Evolutionary conservation across 768 basidiomycete species (phyloP).

Genomic region (Termitomyces heimii): DNA sequence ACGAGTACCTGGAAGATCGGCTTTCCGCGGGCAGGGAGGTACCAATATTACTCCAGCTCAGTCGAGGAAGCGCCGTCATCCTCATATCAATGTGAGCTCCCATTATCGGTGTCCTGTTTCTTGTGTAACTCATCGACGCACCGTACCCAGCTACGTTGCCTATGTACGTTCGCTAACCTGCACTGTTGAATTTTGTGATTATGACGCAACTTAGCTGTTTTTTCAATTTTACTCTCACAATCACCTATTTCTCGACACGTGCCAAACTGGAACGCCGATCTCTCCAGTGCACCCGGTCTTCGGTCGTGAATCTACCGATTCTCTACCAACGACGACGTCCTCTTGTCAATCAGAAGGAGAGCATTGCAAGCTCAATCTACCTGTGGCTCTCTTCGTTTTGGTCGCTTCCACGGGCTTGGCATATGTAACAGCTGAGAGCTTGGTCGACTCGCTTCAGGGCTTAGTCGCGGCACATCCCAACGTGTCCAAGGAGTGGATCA

Average conservation of each 20-base stretch:
- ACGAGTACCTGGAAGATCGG: not conserved
- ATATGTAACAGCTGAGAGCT: conserved; percentile 31
- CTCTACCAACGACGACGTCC: not conserved
- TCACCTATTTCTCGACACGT: conserved; percentile 34
- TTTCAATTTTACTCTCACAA: conserved; percentile 53
- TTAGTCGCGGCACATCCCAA: conserved; percentile 28
- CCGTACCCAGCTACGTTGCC: not conserved
- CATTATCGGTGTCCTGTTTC: too few species aligned
- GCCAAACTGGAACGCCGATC: conserved; percentile 17
- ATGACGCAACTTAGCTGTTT: conserved; percentile 38
- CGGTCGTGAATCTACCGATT: not conserved
- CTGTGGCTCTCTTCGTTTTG: not conserved
- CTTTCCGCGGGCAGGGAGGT: not conserved
- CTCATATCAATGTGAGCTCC: not conserved
- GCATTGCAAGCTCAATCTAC: not conserved
- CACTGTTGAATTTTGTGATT: too few species aligned
- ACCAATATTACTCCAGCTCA: not conserved
- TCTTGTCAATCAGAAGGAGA: not conserved
- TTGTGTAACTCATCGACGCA: not conserved
- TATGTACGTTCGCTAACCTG: not conserved
- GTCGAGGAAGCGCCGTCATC: not conserved
- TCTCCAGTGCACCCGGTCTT: not conserved
- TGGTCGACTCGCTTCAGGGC: conserved; percentile 35
- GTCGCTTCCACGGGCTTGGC: not conserved
- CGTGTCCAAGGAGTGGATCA: conserved; percentile 39